Evolutionary conservation across 1,284 basidiomycete genomes (phyloP), one percentile per base, ranked within the genome.

Genomic region (Tylopilus sp.): DNA sequence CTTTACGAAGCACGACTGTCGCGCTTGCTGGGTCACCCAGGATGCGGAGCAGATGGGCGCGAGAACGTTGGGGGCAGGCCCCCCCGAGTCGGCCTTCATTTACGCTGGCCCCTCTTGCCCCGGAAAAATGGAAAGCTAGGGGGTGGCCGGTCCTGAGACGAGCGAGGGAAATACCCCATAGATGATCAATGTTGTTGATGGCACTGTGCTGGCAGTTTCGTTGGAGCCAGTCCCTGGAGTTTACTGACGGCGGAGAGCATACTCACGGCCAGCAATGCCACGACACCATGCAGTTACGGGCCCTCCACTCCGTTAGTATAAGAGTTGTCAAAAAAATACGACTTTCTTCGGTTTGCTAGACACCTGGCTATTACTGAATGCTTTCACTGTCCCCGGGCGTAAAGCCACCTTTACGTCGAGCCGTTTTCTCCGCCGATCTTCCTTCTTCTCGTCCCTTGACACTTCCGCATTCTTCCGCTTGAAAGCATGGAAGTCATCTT

Each of bases 401-500:
- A 67, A 69, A 18, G 74, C 77, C 2, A 72, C 65, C 56, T 71
- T 76, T 29, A 79, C 62, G 39, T 74, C 72, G 1, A 72, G 64
- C 54, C 61, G 60, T 45, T 72, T 71, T 61, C 70, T 76, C 45
- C 63, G 52, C 51, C 67, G 77, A 21, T 76, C 74, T 45, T 75
- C 73, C 30, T 60, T 61, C 57, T 74, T 78, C 59, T 84, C 82
- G 33, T 81, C 78, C 36, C 69, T 72, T 37, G 86, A 82, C 1
- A 90, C 72, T 52, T 84, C 78, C 8, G 67, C 71, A 43, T 74
- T 78, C 53, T 73, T 77, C 37, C 89, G 77, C 58, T 84, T 84
- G 62, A 91, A 77, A 6, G 75, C 76, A 67, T 94, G 92, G 70
- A 95, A 96, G 63, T 96, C 92, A 63, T 96, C 93, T 69, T 97